A percentile compares a stretch with the other conserved stretches of the same genome.
Evolutionary conservation across 73 alveolate species (phyloP).

Genomic region (Paramecium pentaurelia): DNA sequence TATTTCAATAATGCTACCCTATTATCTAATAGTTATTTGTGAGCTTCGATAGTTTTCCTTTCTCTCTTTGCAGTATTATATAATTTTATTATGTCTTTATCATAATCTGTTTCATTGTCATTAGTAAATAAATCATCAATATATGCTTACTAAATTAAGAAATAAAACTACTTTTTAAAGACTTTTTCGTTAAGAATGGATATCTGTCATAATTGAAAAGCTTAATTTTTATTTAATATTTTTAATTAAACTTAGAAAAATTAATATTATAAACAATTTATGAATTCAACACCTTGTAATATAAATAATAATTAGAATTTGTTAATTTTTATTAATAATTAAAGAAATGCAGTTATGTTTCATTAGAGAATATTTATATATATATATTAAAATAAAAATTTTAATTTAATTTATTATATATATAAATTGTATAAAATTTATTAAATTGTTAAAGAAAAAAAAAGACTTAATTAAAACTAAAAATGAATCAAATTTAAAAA

Average conservation of each 20-base stretch:
- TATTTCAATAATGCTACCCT: conserved; percentile 71
- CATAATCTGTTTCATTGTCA: conserved; percentile 22
- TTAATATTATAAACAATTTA: neutral
- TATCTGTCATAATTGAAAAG: neutral
- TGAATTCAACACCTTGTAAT: neutral
- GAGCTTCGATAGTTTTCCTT: conserved; percentile 71
- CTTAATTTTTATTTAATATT: neutral
- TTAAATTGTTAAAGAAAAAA: neutral
- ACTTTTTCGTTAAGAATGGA: neutral
- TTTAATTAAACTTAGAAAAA: neutral
- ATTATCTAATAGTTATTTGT: conserved; percentile 73
- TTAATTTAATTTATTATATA: too few relatives aligned
- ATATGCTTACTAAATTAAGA: neutral
- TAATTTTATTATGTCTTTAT: neutral
- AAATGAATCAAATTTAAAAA: neutral
- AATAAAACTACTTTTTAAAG: neutral
- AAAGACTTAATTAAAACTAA: neutral
- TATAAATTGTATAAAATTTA: neutral
- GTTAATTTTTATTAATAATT: too few relatives aligned
- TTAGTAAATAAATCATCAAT: conserved; percentile 37
- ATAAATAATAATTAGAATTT: too few relatives aligned
- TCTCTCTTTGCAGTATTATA: conserved; percentile 53
- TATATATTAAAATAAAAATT: too few relatives aligned
- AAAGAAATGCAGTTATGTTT: too few relatives aligned
- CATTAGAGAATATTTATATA: too few relatives aligned